Evolutionary conservation across 2,329 filamentous ascomycete species (phyloP).

Genomic region (Thielaviopsis populi): DNA sequence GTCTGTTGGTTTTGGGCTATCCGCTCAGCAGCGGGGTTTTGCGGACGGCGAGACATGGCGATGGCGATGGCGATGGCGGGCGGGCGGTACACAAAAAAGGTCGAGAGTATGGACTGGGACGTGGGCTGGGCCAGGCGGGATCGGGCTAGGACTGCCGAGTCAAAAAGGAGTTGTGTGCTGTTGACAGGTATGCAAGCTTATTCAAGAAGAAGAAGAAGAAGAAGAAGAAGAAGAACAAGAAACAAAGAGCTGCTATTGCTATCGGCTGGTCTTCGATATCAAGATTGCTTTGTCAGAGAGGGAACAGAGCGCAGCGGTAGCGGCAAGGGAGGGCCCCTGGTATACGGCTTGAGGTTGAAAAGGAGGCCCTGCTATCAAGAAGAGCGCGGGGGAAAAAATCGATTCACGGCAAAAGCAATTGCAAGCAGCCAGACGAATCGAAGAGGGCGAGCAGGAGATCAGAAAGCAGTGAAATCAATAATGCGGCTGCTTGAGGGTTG

Average conservation of each 20-base stretch:
- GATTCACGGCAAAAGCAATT: not conserved
- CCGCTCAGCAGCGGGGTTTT: conserved; percentile 68
- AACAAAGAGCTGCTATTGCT: not conserved
- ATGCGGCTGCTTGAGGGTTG: not conserved
- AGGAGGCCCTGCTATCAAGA: not conserved
- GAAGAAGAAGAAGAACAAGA: conserved; percentile 13
- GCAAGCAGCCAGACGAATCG: not conserved
- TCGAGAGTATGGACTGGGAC: not conserved
- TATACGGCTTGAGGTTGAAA: not conserved
- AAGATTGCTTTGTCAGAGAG: conserved; percentile 2
- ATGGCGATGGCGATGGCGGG: too few relatives aligned
- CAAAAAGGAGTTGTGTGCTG: not conserved
- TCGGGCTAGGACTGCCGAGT: not conserved
- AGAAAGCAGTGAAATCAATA: not conserved
- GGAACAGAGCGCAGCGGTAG: not conserved
- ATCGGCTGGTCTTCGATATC: not conserved
- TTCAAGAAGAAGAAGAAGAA: not conserved
- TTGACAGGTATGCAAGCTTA: not conserved
- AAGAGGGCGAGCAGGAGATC: not conserved
- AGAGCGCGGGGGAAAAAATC: not conserved
- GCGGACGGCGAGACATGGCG: conserved; percentile 62
- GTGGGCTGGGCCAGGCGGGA: not conserved
- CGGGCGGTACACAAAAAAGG: not conserved
- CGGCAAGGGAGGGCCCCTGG: conserved; percentile 1
- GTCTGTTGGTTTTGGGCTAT: conserved; percentile 87